Evolutionary conservation across 2,329 filamentous ascomycete genomes (phyloP), one percentile per base, ranked within the genome.

Genomic region (Colletotrichum zoysiae): DNA sequence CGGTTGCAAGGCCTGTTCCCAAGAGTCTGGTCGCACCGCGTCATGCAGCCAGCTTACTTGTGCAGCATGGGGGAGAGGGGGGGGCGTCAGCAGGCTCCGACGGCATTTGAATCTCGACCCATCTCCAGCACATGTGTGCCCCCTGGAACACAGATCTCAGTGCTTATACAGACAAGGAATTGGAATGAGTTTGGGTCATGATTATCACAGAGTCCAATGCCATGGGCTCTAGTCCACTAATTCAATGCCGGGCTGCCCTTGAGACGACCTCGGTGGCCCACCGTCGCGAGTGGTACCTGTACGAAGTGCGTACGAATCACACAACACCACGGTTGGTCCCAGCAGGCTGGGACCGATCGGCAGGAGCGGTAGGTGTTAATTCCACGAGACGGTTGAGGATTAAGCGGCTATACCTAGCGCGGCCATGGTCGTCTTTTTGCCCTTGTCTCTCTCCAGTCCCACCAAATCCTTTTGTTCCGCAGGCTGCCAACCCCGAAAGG

Each of bases 321-420:
- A 30, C 20, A 9, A 59, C 40, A 40, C 35, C 40, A 66, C 16
- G 53, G 61, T 66, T 14, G 53, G 61, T 70, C 23, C 55, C 62
- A 60, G 46, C 26, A 46, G 14, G 55, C 48, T 66, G 67, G 46
- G 26, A 55, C 56, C 53, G 67, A 70, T 70, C 46, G 46, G 67
- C 62, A 30, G 46, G 35, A 66, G 62, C 55, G 62, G 67, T 60
- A 51, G 62, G 67, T 60, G 44, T 57, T 42, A 57, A 46, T 66
- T 56, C 55, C 55, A 48, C 30, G 46, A 59, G 40, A 65, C 30
- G 55, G 62, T 26, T 4, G 38, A 53, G 60, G 33, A 14, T 33
- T 26, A 38, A 65, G 66, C 51, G 55, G 67, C 55, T 56, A 59
- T 44, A 20, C 35, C 35, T 40, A 23, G 55, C 33, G n/a, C 44